Conservation (phyloP, 768 basidiomycete species). For the Hirschioporus abietinus region DNA sequence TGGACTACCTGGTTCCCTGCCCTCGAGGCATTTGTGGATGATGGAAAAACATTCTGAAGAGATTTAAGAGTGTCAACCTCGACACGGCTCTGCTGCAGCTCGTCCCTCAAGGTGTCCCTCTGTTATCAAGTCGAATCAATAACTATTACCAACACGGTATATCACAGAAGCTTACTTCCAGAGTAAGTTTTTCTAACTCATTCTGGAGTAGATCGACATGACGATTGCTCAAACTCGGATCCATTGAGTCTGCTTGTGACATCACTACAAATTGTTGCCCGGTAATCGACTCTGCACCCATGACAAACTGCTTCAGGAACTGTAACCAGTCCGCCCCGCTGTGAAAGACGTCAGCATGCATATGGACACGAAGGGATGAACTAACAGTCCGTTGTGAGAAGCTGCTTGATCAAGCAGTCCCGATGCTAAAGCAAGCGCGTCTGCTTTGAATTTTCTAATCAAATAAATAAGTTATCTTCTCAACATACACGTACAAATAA, state of each 20-base stretch:
- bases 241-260: not conserved
- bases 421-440: constrained; percentile 53
- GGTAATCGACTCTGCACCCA: constrained; percentile 61
- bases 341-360: constrained; percentile 12
- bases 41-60: constrained; percentile 33
- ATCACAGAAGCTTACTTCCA: constrained; percentile 45
- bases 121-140: constrained; percentile 19
- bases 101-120: constrained; percentile 46
- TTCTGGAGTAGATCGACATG: constrained; percentile 56
- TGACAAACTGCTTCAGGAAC: constrained; percentile 55
- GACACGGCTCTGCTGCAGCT: constrained; percentile 58
- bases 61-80: constrained; percentile 63
- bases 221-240: constrained; percentile 28
- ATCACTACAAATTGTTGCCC: constrained; percentile 55
- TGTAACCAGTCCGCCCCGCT: constrained; percentile 64
- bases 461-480: not conserved
- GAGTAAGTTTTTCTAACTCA: constrained; percentile 57
- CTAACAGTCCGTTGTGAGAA: constrained; percentile 60
- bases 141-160: not conserved
- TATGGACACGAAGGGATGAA: constrained; percentile 10
- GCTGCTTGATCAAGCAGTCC: constrained; percentile 61
- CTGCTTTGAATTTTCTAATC: constrained; percentile 49
- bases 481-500: not conserved
- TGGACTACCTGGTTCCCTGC: not conserved
- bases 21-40: constrained; percentile 28